Base-by-base conservation (phyloP, 176 grass and related monocot species). In the Oryza coarctata region DNA sequence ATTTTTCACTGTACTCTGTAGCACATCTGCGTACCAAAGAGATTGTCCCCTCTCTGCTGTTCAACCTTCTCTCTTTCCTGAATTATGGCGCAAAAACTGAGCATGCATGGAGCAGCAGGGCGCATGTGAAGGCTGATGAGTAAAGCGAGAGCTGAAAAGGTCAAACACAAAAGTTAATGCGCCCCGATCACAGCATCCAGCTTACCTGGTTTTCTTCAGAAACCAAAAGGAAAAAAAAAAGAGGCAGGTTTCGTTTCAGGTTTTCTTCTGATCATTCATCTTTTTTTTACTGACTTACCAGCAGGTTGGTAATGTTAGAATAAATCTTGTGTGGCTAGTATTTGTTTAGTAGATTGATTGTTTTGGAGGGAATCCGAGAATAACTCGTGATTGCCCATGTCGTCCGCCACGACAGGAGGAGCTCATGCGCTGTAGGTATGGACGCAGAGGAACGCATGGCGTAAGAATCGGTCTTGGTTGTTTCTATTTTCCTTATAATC, bases 91-190 rank as follows among this genome's bases (percentile, higher is more conserved):
- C 47, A 2, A 80, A 55, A 66, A 33, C 58, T 64, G 68, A 40
- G 68, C 80, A 55, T 70, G 65, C 81, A 80, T 61, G 76, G 39
- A 62, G 7, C 68, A n/a, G 73, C 55, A 63, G 60, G 77, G 22
- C 78, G 71, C 77, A 76, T 67, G 83, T 89, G 88, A 70, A 57
- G 22, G 7, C 47, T 69, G 71, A 67, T 25, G 78, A 29, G 73
- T 35, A 22, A 71, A 81, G 82, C 41, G 2, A 33, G 14, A 70
- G 58, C 83, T 14, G 65, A 57, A 72, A 85, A 77, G 72, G 55
- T 65, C 65, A 52, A 72, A 72, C 72, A 86, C 20, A 35, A 85
- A 89, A 89, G 87, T 81, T 65, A 77, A 85, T 65, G 77, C 39
- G 77, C 39, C 55, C 35, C 15, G 82, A 47, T 77, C 77, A 36